Evolutionary conservation across 768 basidiomycete genomes (phyloP).

Genomic region (Amanita rubescens): DNA sequence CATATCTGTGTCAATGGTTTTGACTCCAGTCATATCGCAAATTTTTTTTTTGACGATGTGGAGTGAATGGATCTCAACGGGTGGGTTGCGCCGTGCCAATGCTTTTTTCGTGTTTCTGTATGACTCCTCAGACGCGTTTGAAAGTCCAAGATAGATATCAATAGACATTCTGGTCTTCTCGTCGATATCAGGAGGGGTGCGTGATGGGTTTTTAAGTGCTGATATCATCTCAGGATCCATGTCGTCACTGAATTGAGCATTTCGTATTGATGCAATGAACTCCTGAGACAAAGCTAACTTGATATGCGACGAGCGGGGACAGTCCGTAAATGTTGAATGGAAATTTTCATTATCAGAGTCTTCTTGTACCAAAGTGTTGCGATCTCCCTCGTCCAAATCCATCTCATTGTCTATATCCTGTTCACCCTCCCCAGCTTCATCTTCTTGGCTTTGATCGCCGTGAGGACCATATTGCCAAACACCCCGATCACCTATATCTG

Average conservation of each 20-base stretch:
- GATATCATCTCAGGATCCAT: not conserved
- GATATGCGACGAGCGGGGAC: not conserved
- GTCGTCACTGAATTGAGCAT: constrained; percentile 3
- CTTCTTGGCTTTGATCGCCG: not conserved
- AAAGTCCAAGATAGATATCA: not conserved
- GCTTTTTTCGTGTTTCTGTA: not conserved
- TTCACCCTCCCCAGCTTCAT: not conserved
- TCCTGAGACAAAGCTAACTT: constrained; percentile 3
- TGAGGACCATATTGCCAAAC: not conserved
- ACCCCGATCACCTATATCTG: not conserved
- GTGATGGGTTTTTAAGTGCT: not conserved
- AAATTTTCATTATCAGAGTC: not conserved
- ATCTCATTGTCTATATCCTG: not conserved
- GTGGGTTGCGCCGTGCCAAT: not conserved
- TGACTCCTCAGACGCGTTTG: not conserved
- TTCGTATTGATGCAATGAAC: not conserved
- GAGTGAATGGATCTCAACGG: not conserved
- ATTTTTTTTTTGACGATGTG: not conserved
- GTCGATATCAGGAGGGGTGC: not conserved
- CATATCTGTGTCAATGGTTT: constrained; percentile 1
- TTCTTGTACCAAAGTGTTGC: not conserved
- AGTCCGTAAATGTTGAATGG: not conserved
- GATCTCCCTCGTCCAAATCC: not conserved
- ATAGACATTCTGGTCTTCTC: not conserved
- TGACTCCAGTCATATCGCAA: not conserved